Evolutionary conservation across 257 asterid species (phyloP).

Genomic region (Verbascum thapsus): DNA sequence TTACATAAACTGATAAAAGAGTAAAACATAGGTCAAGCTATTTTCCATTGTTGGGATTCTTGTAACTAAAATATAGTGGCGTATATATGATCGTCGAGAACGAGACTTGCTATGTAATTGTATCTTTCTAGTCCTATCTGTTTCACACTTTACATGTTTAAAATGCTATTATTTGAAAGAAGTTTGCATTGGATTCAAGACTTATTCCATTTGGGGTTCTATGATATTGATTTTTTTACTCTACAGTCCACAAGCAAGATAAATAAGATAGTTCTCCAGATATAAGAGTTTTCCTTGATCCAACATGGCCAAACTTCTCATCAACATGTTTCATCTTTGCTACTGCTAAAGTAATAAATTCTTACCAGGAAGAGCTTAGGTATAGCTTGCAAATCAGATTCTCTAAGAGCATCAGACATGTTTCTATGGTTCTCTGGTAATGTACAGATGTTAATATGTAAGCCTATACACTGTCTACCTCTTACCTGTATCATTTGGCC

Average conservation of each 20-base stretch:
- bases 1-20: neutral
- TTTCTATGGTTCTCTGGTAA: no score
- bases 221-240: neutral
- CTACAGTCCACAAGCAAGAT: neutral
- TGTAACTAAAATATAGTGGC: no score
- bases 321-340: no score
- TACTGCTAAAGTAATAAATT: neutral
- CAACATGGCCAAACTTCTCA: neutral
- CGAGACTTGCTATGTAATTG: no score
- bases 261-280: constrained; percentile 7
- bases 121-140: neutral
- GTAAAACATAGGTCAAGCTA: no score
- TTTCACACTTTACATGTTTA: neutral
- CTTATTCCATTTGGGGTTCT: neutral
- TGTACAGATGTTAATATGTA: no score
- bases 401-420: no score
- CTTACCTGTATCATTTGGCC: no score
- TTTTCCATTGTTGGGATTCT: no score
- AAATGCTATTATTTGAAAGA: neutral
- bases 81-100: no score
- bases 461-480: no score
- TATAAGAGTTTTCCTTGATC: neutral
- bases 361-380: neutral
- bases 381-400: no score
- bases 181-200: neutral